Evolutionary conservation across 306 rosid species (phyloP).

Genomic region (Corylus americana): DNA sequence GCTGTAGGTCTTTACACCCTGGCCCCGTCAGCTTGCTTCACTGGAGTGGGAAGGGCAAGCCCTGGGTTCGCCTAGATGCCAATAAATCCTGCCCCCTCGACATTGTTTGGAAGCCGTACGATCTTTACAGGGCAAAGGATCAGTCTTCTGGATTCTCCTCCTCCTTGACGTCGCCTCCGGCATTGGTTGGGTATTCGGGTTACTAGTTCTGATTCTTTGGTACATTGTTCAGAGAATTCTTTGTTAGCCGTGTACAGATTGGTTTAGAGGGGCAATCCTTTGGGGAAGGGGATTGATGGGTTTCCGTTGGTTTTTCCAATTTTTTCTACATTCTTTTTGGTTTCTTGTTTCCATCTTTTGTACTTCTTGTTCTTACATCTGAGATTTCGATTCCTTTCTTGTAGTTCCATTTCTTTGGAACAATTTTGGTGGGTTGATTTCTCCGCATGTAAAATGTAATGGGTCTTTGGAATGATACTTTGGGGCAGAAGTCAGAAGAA

Average conservation of each 20-base stretch:
- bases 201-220: constrained; percentile 50
- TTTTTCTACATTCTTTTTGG: not conserved
- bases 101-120: constrained; percentile 89
- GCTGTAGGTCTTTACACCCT: constrained; percentile 81
- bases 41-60: constrained; percentile 99
- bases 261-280: constrained; percentile 9
- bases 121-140: constrained; percentile 44
- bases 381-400: constrained; percentile 37
- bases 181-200: constrained; percentile 49
- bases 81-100: constrained; percentile 75
- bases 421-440: constrained; percentile 54
- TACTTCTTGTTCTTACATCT: constrained; percentile 23
- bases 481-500: constrained; percentile 11
- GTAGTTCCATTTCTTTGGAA: constrained; percentile 32
- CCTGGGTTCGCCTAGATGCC: constrained; percentile 86
- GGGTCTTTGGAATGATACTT: constrained; percentile 36
- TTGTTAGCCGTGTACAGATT: constrained; percentile 61
- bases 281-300: constrained; percentile 2
- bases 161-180: constrained; percentile 19
- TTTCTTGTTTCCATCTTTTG: constrained; percentile 15
- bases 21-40: constrained; percentile 90
- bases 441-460: constrained; percentile 24
- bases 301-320: not conserved
- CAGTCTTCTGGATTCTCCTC: constrained; percentile 44
- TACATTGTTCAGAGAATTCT: constrained; percentile 47